Base-by-base conservation (phyloP, 352 stramenopile genomes). In the Pythium phragmitis region DNA sequence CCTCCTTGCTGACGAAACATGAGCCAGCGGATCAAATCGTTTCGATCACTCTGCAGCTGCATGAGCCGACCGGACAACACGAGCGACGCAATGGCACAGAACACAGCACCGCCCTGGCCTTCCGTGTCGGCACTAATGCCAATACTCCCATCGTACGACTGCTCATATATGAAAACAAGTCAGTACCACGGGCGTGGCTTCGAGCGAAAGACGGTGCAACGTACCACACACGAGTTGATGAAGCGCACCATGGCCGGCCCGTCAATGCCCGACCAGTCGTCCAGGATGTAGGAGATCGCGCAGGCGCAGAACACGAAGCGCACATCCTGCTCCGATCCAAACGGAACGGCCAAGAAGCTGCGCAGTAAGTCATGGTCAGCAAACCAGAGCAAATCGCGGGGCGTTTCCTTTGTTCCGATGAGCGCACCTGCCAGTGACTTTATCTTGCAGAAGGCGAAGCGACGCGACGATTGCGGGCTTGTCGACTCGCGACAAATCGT, bases 281-380 rank as follows among this genome's bases (percentile, higher is more conserved):
- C 74, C 51, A 96, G 72, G 28, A 96, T 82, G 68, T 92, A 73
- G 11, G 89, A 96, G 57, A 96, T 94, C 37, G 87, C 87, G 48
- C 88, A 92, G 6, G 88, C 89, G 65, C 89, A 96, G 66, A 84
- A 96, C 8, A 96, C 82, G 57, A 96, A 96, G 59, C 89, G 85
- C 77, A 96, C 90, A 58, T 96, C 89, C 52, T 96, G 74, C 56
- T 96, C 89, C 0, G 85, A 94, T 2, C 87, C 89, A 37, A 73
- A 76, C 7, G 73, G 80, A 16, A 86, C 59, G 0, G 85, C 86
- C 56, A 69, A 83, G 59, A 95, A 96, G 72, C 82, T 94, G 19
- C 28, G 7, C 30, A 65, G 4, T 30, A 12, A 37, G 63, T 48
- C 53, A 6, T 50, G 26, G 34, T 28, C 8, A 49, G 16, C 46